Conservation (phyloP, 352 stramenopile species). For the Globisporangium echinulatum region DNA sequence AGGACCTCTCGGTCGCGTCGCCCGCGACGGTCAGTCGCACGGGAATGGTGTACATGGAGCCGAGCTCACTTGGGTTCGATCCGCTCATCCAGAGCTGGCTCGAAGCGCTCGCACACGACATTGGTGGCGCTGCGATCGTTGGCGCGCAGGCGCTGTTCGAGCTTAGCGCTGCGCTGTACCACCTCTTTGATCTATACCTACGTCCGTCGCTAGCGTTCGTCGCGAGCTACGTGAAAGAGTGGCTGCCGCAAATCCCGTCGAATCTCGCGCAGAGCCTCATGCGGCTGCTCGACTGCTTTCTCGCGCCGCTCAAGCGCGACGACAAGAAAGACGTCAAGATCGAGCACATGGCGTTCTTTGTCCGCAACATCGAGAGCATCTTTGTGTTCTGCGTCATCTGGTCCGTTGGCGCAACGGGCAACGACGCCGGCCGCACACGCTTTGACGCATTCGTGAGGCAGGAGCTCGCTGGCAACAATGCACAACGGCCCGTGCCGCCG, state of each 20-base stretch:
- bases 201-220: slow-evolving; percentile 77
- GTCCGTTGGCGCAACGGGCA: slow-evolving; percentile 88
- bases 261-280: slow-evolving; percentile 88
- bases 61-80: slow-evolving; percentile 88
- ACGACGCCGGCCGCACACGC: slow-evolving; percentile 69
- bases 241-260: slow-evolving; percentile 88
- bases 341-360: slow-evolving; percentile 59
- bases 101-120: slow-evolving; percentile 52
- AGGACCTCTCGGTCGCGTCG: slow-evolving; percentile 91
- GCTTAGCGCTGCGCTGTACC: slow-evolving; percentile 40
- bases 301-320: slow-evolving; percentile 75
- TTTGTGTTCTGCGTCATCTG: slow-evolving; percentile 93
- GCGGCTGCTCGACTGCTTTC: slow-evolving; percentile 90
- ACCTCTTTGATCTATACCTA: slow-evolving; percentile 88
- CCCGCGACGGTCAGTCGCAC: slow-evolving; percentile 91
- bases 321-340: slow-evolving; percentile 81
- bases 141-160: slow-evolving; percentile 41
- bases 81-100: slow-evolving; percentile 89
- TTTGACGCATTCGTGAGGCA: slow-evolving; percentile 86
- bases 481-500: slow-evolving; percentile 48
- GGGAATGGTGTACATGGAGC: slow-evolving; percentile 97
- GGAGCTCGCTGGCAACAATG: slow-evolving; percentile 64
- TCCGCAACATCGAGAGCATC: slow-evolving; percentile 79
- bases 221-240: slow-evolving; percentile 86
- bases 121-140: slow-evolving; percentile 31